A percentile compares a stretch with the other conserved stretches of the same genome.
These are phyloP conservation scores for Naegleria fowleri DNA, from an alignment of 208 protist genomes.

Conservation along the genomic window DNA sequence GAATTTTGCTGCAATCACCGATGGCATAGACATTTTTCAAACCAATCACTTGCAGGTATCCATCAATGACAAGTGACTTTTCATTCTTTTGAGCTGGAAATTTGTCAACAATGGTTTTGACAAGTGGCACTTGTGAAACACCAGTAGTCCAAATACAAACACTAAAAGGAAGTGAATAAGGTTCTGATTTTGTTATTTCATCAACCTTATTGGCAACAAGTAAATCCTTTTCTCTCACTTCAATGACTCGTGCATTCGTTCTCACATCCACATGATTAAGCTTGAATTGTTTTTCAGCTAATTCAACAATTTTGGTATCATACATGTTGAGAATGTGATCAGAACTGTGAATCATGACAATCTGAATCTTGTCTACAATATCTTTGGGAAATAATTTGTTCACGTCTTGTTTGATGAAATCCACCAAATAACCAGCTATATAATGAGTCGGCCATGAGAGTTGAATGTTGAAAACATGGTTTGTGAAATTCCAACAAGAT, in stretches of 20 bases:
- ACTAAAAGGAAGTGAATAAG: not conserved
- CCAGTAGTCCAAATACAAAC: slow-evolving; percentile 20
- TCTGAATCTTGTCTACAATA: not conserved
- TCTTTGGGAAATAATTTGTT: not conserved
- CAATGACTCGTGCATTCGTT: not conserved
- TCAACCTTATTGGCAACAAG: not conserved
- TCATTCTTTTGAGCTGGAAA: not conserved
- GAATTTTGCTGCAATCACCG: not conserved
- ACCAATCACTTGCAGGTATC: not conserved
- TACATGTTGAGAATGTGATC: slow-evolving; percentile 22
- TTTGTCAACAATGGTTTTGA: not conserved
- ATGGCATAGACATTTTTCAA: not conserved
- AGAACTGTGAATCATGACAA: not conserved
- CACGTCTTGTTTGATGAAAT: not conserved
- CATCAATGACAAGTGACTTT: not conserved
- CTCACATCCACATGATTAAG: not conserved
- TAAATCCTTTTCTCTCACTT: slow-evolving; percentile 19
- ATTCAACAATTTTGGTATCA: not conserved
- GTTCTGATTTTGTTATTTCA: not conserved
- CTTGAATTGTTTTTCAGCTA: not conserved
- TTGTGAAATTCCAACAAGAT: no score
- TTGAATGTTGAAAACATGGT: no score
- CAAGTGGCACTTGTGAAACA: not conserved
- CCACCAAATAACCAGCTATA: not conserved
- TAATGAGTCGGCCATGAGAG: no score